phyloP scores from a whole-genome alignment of 1,284 basidiomycete species.

The Spongispora temasekensis region DNA sequence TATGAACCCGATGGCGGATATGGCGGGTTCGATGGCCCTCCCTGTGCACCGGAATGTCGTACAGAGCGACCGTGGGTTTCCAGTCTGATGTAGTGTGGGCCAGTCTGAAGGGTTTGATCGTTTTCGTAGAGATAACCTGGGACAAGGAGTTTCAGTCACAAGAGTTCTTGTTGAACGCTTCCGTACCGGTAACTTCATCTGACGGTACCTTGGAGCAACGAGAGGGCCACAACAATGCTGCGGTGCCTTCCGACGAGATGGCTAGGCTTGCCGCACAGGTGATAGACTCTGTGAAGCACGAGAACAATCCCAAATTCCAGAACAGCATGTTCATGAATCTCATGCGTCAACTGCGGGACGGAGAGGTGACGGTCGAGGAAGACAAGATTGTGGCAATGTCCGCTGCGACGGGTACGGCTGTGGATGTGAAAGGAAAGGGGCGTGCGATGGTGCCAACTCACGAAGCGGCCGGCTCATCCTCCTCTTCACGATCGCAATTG shows the following conservation, averaged over 20 bases:
- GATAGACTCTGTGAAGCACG: slow-evolving; percentile 66
- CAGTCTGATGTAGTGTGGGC: background rate
- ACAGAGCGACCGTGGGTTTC: slow-evolving; percentile 39
- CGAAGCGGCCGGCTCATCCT: slow-evolving; percentile 3
- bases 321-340: slow-evolving; percentile 87
- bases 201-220: slow-evolving; percentile 11
- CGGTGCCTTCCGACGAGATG: slow-evolving; percentile 57
- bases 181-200: background rate
- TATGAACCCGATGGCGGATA: slow-evolving; percentile 41
- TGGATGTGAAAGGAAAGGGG: slow-evolving; percentile 70
- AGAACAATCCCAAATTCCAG: slow-evolving; percentile 84
- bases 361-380: slow-evolving; percentile 81
- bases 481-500: slow-evolving; percentile 10
- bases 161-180: slow-evolving; percentile 39
- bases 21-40: slow-evolving; percentile 31
- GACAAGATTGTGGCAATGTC: slow-evolving; percentile 71
- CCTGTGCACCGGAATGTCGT: slow-evolving; percentile 35
- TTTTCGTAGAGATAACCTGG: slow-evolving; percentile 48
- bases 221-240: slow-evolving; percentile 19
- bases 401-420: slow-evolving; percentile 13
- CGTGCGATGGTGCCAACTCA: slow-evolving; percentile 40
- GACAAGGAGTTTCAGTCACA: slow-evolving; percentile 64
- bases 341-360: slow-evolving; percentile 85
- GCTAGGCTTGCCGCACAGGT: slow-evolving; percentile 75
- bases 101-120: background rate